Percentiles rank a stretch among this genome's conserved stretches.
phyloP scores from a whole-genome alignment of 2,329 filamentous ascomycete genomes.

The Aspergillus quadricinctus region DNA sequence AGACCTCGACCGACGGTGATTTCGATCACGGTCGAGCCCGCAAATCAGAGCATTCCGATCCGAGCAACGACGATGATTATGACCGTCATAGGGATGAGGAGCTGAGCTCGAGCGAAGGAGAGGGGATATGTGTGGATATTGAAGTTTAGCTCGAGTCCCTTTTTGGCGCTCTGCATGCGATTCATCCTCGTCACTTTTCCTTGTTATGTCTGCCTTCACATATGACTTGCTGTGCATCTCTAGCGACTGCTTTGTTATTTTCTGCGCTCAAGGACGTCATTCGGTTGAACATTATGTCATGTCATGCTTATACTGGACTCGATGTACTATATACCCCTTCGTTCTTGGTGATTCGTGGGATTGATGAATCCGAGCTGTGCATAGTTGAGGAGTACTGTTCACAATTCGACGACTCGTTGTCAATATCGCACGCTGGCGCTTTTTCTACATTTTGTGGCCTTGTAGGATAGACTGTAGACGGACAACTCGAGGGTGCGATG shows the following conservation, averaged over 20 bases:
- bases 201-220: neutral
- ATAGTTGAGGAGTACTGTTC: neutral
- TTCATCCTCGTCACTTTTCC: neutral
- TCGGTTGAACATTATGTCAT: neutral
- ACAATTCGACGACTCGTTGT: neutral
- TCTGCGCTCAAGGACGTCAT: neutral
- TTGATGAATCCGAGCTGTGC: neutral
- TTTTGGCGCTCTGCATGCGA: constrained; percentile 9
- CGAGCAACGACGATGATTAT: constrained; percentile 9
- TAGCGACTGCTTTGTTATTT: neutral
- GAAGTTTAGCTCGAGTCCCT: constrained; percentile 24
- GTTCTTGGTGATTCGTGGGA: constrained; percentile 9
- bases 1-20: constrained; percentile 17
- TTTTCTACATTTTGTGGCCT: neutral
- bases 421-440: too few relatives aligned
- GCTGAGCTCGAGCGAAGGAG: constrained; percentile 35
- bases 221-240: constrained; percentile 2
- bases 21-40: constrained; percentile 11
- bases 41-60: neutral
- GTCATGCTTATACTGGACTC: neutral
- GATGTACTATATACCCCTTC: constrained; percentile 8
- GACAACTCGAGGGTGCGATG: neutral
- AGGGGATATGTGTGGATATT: constrained; percentile 36
- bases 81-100: constrained; percentile 24
- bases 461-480: neutral